A percentile compares a stretch with the other conserved stretches of the same genome.
phyloP scores from a whole-genome alignment of 495 filamentous ascomycete species.

The Penicillium cosmopolitanum region DNA sequence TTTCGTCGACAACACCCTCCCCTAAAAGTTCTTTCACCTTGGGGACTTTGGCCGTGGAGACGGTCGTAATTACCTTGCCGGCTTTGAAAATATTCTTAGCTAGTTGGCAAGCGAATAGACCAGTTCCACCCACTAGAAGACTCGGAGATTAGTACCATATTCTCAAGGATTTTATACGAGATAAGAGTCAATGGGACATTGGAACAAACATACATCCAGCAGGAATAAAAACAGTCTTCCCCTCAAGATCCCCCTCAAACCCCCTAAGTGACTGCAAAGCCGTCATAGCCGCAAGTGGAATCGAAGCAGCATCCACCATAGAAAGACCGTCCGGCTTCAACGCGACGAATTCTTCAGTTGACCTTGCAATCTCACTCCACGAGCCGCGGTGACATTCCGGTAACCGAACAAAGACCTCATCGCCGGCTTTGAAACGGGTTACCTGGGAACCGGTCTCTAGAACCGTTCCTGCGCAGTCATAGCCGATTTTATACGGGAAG shows the following conservation, averaged over 20 bases:
- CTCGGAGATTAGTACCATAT: background rate
- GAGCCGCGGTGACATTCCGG: conserved; percentile 34
- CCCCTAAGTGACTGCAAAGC: conserved; percentile 47
- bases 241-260: conserved; percentile 40
- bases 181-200: too few relatives aligned
- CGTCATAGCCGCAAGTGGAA: conserved; percentile 44
- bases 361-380: conserved; percentile 45
- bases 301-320: conserved; percentile 47
- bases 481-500: conserved; percentile 47
- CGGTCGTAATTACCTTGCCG: conserved; percentile 53
- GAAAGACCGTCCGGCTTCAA: conserved; percentile 41
- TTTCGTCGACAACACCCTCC: conserved; percentile 32
- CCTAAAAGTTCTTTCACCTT: conserved; percentile 47
- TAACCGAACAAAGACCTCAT: conserved; percentile 52
- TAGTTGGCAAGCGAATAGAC: conserved; percentile 52
- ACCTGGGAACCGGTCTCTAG: conserved; percentile 46
- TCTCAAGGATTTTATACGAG: too few relatives aligned
- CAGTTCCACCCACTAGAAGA: conserved; percentile 48
- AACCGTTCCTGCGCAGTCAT: conserved; percentile 53
- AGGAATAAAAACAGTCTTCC: conserved; percentile 60
- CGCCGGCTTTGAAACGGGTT: conserved; percentile 48
- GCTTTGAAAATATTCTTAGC: conserved; percentile 57
- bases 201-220: conserved; percentile 37
- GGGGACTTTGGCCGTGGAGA: conserved; percentile 55
- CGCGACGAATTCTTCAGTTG: conserved; percentile 37